Evolutionary conservation across 805 yeast species (phyloP).

Genomic region (Wickerhamiella sergipiensis): DNA sequence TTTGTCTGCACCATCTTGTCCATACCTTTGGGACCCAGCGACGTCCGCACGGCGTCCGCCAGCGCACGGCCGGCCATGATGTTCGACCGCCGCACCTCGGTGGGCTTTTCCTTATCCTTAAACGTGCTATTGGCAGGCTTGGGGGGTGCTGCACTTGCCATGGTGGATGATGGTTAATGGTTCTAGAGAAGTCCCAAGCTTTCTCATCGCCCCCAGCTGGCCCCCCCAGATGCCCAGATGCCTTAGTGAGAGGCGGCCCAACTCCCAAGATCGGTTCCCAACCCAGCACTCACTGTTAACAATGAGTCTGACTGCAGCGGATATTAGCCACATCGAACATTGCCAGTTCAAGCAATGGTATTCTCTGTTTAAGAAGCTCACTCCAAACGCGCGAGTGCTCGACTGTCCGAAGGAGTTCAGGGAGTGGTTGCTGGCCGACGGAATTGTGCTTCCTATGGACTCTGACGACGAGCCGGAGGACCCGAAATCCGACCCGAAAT

Average conservation of each 20-base stretch:
- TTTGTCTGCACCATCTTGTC: conserved; percentile 93
- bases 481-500: conserved; percentile 19
- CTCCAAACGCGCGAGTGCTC: conserved; percentile 41
- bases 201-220: neutral
- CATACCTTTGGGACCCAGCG: conserved; percentile 98
- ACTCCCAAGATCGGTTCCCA: neutral
- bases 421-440: conserved; percentile 51
- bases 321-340: neutral
- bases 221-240: too few species aligned
- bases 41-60: conserved; percentile 87
- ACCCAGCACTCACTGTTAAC: neutral
- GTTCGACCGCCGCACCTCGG: conserved; percentile 80
- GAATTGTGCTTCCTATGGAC: conserved; percentile 46
- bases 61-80: conserved; percentile 89
- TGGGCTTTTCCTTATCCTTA: conserved; percentile 88
- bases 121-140: conserved; percentile 54
- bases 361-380: conserved; percentile 31
- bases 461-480: conserved; percentile 9
- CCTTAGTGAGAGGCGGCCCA: neutral
- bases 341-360: conserved; percentile 34
- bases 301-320: neutral
- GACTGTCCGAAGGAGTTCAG: conserved; percentile 46
- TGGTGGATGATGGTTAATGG: neutral
- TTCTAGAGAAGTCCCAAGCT: neutral
- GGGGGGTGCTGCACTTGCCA: neutral